phyloP scores from a whole-genome alignment of 306 rosid species.

The Citrullus colocynthis region DNA sequence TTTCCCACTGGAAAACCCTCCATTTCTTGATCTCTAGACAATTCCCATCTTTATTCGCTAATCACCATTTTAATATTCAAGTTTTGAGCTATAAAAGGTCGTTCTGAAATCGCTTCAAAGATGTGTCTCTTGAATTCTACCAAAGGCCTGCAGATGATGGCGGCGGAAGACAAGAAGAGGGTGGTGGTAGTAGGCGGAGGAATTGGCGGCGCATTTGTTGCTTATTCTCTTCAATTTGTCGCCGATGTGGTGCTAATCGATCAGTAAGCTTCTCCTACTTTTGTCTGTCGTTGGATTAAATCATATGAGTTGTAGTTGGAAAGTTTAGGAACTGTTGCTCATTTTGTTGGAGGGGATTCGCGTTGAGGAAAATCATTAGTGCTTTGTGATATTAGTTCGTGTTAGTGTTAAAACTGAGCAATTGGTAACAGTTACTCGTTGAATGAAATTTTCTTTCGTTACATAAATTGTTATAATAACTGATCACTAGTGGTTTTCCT shows the following conservation, averaged over 20 bases:
- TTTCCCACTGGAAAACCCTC: neutral
- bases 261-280: constrained; percentile 11
- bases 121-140: neutral
- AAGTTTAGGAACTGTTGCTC: neutral
- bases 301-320: neutral
- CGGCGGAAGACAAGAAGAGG: constrained; percentile 16
- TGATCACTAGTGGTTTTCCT: neutral
- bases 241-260: constrained; percentile 32
- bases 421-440: neutral
- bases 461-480: neutral
- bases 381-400: neutral
- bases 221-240: constrained; percentile 20
- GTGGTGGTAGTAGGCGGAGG: constrained; percentile 21
- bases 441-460: neutral
- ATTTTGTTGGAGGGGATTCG: neutral
- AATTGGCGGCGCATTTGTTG: constrained; percentile 22
- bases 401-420: neutral
- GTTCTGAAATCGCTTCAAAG: neutral
- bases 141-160: neutral
- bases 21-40: neutral
- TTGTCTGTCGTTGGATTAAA: neutral
- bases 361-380: neutral
- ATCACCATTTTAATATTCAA: neutral
- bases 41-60: neutral
- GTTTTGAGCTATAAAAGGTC: neutral